These are phyloP conservation scores for Colletotrichum abscissum DNA, from an alignment of 2,329 filamentous ascomycete species.

Conservation along the genomic window DNA sequence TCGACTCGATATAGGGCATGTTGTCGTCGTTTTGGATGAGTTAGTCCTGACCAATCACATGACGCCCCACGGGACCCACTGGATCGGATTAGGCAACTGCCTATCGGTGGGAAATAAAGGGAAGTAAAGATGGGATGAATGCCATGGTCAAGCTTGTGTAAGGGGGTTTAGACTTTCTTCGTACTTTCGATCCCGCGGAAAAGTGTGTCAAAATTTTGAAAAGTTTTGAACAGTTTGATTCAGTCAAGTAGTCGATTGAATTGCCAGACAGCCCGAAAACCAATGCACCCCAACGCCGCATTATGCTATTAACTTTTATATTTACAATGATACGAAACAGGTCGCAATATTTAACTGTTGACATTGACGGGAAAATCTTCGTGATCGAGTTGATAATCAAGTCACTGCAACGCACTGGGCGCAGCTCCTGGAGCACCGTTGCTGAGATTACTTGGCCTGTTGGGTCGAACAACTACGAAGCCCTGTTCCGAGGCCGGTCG, in stretches of 20 bases:
- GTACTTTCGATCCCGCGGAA: too few species aligned
- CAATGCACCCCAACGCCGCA: background rate
- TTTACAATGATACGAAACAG: background rate
- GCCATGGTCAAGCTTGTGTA: too few species aligned
- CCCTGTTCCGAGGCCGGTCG: background rate
- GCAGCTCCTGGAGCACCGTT: background rate
- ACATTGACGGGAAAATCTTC: background rate
- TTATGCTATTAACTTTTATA: background rate
- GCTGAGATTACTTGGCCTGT: constrained; percentile 5
- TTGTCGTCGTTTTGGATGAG: background rate
- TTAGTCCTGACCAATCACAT: background rate
- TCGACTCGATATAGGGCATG: background rate
- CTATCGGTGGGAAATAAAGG: too few species aligned
- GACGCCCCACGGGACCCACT: too few species aligned
- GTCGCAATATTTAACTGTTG: background rate
- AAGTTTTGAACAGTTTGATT: background rate
- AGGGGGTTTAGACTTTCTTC: too few species aligned
- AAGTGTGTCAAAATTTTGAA: too few species aligned
- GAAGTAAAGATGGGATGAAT: too few species aligned
- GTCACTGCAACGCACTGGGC: background rate
- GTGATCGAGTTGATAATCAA: background rate
- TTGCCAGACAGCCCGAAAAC: background rate
- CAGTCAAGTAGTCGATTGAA: background rate
- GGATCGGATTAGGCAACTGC: background rate
- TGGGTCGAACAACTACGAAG: constrained; percentile 19